A percentile compares a stretch with the other conserved stretches of the same genome.
Evolutionary conservation across 352 stramenopile genomes (phyloP).

Genomic region (Pythium vanterpoolii): DNA sequence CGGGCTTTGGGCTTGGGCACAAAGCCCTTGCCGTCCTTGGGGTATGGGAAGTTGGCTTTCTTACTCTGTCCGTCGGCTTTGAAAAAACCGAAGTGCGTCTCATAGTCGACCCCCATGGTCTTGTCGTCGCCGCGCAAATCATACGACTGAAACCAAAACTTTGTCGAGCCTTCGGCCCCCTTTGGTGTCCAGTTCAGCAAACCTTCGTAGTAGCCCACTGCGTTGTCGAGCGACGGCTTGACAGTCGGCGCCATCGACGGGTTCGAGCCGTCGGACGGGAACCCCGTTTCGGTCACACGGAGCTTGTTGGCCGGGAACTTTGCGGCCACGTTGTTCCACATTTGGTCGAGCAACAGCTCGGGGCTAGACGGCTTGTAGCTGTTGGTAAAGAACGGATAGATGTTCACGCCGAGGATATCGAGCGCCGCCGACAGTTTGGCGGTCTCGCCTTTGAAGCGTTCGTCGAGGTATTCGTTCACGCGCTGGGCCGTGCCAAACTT

Average conservation of each 20-base stretch:
- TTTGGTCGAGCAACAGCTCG: slow-evolving; percentile 10
- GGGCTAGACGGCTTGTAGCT: slow-evolving; percentile 20
- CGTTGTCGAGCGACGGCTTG: slow-evolving; percentile 17
- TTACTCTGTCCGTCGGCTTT: slow-evolving; percentile 18
- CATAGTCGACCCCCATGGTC: slow-evolving; percentile 13
- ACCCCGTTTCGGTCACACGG: slow-evolving; percentile 23
- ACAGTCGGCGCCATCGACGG: slow-evolving; percentile 7
- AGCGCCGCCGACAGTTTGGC: slow-evolving; percentile 1
- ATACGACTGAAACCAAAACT: slow-evolving; percentile 27
- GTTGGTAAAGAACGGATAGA: slow-evolving; percentile 37
- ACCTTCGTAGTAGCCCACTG: slow-evolving; percentile 19
- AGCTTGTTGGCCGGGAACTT: slow-evolving; percentile 22
- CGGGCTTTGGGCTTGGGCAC: neutral
- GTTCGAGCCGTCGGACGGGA: slow-evolving; percentile 14
- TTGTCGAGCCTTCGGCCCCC: slow-evolving; percentile 4
- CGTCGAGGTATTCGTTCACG: slow-evolving; percentile 24
- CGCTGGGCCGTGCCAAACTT: slow-evolving; percentile 51
- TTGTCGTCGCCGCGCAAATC: slow-evolving; percentile 22
- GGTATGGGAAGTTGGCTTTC: slow-evolving; percentile 25
- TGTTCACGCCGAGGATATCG: slow-evolving; percentile 28
- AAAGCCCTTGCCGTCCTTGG: slow-evolving; percentile 8
- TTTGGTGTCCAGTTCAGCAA: slow-evolving; percentile 18
- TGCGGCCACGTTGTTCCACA: slow-evolving; percentile 18
- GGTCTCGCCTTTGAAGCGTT: slow-evolving; percentile 9
- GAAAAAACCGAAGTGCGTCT: slow-evolving; percentile 33